Percentiles rank a stretch among this genome's conserved stretches.
These are phyloP conservation scores for Hordeum vulgare DNA, from an alignment of 176 grass and related monocot species.

Conservation along the genomic window MorexV3_pseudomolecules_assembly NC_058524.1:532777468-532777967, in stretches of 20 bases:
- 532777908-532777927: not conserved
- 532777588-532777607: not conserved
- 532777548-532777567: not conserved
- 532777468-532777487: not conserved
- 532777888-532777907: not conserved
- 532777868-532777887: not conserved
- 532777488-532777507: not conserved
- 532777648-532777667: not conserved
- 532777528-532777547: not conserved
- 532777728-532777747: not conserved
- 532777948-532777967: not conserved
- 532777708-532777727: not conserved
- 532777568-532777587: not conserved
- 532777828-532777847: not conserved
- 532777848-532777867: not conserved
- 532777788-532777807: not conserved
- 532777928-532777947: not conserved
- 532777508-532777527: not conserved
- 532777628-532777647: not conserved
- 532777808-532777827: not conserved
- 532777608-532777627: not conserved
- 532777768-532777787: not conserved
- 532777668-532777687: not conserved
- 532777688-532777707: not conserved
- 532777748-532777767: not conserved